Base-by-base conservation (phyloP, 345 rosid genomes). In the Nasturtium officinale region DNA sequence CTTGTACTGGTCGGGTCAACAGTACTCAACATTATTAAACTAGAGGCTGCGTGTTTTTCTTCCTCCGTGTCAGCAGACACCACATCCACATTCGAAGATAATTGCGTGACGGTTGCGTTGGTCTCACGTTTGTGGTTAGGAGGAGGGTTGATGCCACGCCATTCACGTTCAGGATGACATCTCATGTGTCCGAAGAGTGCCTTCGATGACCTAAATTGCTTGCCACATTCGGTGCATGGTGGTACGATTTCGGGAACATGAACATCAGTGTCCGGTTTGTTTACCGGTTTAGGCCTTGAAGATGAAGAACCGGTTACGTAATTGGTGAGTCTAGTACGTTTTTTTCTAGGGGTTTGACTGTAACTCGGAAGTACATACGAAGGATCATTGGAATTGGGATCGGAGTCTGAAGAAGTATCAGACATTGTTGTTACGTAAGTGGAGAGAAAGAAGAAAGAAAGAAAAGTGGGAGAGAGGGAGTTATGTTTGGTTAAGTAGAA, bases 181-280 rank as follows among this genome's bases (percentile, higher is more conserved):
- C 96, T 80, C 96, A 86, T 95, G 82, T 95, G 97, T 18, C 99
- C 96, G 2, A 86, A 90, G 29, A 91, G 86, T 5, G 97, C 97
- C 77, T 95, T 93, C 81, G 77, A 76, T 5, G 94, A 95, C 84
- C 85, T 81, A 71, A 95, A 95, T 80, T 82, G 78, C 80, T 79
- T 90, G 29, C 96, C 90, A 51, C 99, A 91, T 81, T 91, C 96
- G 15, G 74, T 88, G 38, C 99, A 95, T 5, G 91, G 84, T 47
- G 59, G 57, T 35, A 35, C 83, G 72, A 82, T 88, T 71, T 83
- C 83, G 3, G 91, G 25, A 23, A 23, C 25, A 23, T 23, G 90
- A 9, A 83, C 88, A 9, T 58, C 51, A 9, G 90, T 79, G 79
- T 89, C 89, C 2, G 90, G 87, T 69, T 85, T 85, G 67, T 78